Percentiles rank a stretch among this genome's conserved stretches.
Evolutionary conservation across 345 rosid genomes (phyloP).

Genomic region (Turritis glabra): DNA sequence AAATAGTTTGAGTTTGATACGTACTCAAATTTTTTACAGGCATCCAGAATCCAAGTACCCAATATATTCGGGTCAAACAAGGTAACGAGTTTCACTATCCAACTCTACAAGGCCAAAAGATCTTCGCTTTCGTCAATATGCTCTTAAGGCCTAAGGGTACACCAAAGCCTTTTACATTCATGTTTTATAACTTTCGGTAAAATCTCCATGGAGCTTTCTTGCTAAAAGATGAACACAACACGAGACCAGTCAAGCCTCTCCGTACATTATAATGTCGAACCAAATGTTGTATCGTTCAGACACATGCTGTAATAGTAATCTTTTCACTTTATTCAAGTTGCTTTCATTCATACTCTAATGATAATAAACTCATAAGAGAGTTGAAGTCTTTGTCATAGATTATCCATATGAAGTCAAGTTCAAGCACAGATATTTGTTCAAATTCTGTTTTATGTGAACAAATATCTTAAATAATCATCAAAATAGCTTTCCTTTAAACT

Average conservation of each 20-base stretch:
- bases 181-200: too few species aligned
- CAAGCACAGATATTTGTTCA: not conserved
- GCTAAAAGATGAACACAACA: not conserved
- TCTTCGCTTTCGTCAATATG: too few species aligned
- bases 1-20: too few species aligned
- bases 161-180: too few species aligned
- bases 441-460: not conserved
- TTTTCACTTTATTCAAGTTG: not conserved
- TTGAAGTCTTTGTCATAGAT: not conserved
- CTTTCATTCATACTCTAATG: not conserved
- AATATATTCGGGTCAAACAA: too few species aligned
- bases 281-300: not conserved
- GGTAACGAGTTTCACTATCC: too few species aligned
- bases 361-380: not conserved
- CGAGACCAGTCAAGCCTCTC: not conserved
- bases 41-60: too few species aligned
- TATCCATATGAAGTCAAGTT: not conserved
- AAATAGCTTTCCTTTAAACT: slow-evolving; percentile 11
- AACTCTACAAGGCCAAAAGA: too few species aligned
- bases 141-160: too few species aligned
- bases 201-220: not conserved
- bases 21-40: too few species aligned
- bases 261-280: too few species aligned
- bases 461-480: not conserved
- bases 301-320: not conserved